phyloP scores from a whole-genome alignment of 2,329 filamentous ascomycete genomes.

The Scedosporium apiospermum region DNA sequence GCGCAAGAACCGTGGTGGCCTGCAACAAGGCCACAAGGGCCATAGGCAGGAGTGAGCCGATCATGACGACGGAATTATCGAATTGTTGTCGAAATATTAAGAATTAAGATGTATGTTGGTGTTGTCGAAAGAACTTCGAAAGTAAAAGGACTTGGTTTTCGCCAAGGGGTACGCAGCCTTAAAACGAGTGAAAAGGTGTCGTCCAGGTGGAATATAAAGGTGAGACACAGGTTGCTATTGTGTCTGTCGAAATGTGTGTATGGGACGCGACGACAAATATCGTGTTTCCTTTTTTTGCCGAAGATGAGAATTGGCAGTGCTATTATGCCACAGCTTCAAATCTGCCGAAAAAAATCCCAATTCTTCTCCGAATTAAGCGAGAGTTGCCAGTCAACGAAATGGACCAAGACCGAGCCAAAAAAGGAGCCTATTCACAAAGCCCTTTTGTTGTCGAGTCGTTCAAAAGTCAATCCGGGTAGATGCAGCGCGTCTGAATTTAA shows the following conservation, averaged over 20 bases:
- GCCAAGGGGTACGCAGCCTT: neutral
- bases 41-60: neutral
- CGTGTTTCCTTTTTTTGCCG: neutral
- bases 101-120: neutral
- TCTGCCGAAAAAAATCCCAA: too few species aligned
- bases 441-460: neutral
- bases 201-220: neutral
- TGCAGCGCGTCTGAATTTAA: neutral
- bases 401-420: too few species aligned
- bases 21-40: conserved; percentile 5
- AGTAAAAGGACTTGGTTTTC: neutral
- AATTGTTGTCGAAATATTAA: neutral
- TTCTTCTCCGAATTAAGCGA: too few species aligned
- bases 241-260: neutral
- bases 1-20: conserved; percentile 1
- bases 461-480: neutral
- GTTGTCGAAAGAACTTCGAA: neutral
- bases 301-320: neutral
- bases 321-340: too few species aligned
- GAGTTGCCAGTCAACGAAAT: too few species aligned
- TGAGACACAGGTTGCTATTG: neutral
- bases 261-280: neutral
- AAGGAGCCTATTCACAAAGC: too few species aligned
- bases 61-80: neutral
- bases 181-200: neutral